A percentile compares a stretch with the other conserved stretches of the same genome.
Conservation (phyloP, 2,329 filamentous ascomycete genomes). For the Ophiostoma sp. region DNA sequence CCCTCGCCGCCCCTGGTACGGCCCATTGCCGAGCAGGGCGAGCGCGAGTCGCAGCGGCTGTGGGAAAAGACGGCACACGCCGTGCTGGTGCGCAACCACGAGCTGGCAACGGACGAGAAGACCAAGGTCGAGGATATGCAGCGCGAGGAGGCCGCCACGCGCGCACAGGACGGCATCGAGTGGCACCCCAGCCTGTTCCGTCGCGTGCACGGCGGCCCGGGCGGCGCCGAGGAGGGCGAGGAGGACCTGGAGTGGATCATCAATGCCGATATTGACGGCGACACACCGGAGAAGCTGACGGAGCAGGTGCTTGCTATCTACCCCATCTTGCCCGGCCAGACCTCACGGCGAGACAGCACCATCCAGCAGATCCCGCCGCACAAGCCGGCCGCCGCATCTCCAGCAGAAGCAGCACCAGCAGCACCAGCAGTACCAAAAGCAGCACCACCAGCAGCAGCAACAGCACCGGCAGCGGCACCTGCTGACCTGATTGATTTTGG, state of each 20-base stretch:
- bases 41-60: slow-evolving; percentile 81
- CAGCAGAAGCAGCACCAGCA: slow-evolving; percentile 24
- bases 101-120: slow-evolving; percentile 87
- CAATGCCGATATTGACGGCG: slow-evolving; percentile 65
- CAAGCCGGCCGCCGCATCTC: slow-evolving; percentile 21
- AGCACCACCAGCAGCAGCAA: neutral
- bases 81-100: slow-evolving; percentile 79
- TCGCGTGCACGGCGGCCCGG: slow-evolving; percentile 62
- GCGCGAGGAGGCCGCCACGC: slow-evolving; percentile 76
- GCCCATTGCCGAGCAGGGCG: slow-evolving; percentile 78
- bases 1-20: slow-evolving; percentile 68
- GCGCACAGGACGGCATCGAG: slow-evolving; percentile 71
- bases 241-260: slow-evolving; percentile 95
- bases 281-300: slow-evolving; percentile 62
- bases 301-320: slow-evolving; percentile 84
- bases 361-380: slow-evolving; percentile 47
- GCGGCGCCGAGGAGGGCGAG: slow-evolving; percentile 70
- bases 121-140: slow-evolving; percentile 93
- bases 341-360: slow-evolving; percentile 47
- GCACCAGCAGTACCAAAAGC: slow-evolving; percentile 26
- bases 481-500: slow-evolving; percentile 55
- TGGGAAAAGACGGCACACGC: slow-evolving; percentile 80
- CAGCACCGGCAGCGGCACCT: slow-evolving; percentile 28
- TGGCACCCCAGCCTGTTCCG: slow-evolving; percentile 89
- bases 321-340: slow-evolving; percentile 76